phyloP scores from a whole-genome alignment of 2,329 filamentous ascomycete species.

The Aspergillus flavus region DNA sequence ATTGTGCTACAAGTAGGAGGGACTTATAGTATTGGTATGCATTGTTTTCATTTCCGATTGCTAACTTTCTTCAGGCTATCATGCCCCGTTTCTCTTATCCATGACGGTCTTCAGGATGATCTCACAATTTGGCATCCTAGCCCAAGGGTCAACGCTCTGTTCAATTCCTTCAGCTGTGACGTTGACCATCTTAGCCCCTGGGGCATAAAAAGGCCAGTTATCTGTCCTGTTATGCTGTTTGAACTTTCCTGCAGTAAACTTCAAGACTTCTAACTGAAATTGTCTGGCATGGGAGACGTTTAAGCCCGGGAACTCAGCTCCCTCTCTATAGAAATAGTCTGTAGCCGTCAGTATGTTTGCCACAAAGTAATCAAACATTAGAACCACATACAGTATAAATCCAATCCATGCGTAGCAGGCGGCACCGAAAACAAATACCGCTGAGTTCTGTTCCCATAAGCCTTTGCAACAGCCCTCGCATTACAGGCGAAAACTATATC shows the following conservation, averaged over 20 bases:
- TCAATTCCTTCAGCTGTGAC: neutral
- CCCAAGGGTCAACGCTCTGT: conserved; percentile 1
- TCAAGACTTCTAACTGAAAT: neutral
- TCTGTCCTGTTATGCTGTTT: neutral
- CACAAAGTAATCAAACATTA: neutral
- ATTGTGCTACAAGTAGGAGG: neutral
- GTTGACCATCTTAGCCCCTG: neutral
- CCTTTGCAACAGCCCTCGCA: neutral
- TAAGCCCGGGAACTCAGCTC: neutral
- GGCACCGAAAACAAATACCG: conserved; percentile 6
- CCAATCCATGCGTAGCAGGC: neutral
- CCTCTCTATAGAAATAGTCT: neutral
- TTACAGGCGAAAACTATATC: neutral
- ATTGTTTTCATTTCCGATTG: neutral
- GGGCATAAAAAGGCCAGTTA: neutral
- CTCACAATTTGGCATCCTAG: neutral
- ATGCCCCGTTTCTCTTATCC: neutral
- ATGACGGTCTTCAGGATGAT: neutral
- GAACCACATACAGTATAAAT: neutral
- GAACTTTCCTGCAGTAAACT: neutral
- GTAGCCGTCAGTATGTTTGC: neutral
- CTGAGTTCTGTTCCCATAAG: neutral
- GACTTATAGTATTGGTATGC: neutral
- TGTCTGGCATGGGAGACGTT: neutral
- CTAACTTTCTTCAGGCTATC: neutral